phyloP scores from a whole-genome alignment of 192 early-diverging fungal genomes.

The Entophlyctis luteolus region DNA sequence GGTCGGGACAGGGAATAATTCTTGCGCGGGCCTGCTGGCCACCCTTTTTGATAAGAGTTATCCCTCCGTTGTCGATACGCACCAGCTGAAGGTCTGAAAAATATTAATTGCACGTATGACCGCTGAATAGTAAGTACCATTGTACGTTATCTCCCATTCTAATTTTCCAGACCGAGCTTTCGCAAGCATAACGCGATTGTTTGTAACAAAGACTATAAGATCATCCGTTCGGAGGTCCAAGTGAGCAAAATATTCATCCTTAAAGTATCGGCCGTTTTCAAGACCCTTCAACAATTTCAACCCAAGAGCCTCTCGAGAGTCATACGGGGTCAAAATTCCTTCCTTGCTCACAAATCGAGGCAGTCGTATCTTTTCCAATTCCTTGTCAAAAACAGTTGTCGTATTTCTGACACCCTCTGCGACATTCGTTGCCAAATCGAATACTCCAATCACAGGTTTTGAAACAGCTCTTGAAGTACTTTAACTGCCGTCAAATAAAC shows the following conservation, averaged over 20 bases:
- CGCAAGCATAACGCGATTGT: slow-evolving; percentile 70
- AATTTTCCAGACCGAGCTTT: slow-evolving; percentile 64
- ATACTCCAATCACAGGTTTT: slow-evolving; percentile 92
- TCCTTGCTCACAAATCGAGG: slow-evolving; percentile 84
- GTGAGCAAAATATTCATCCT: slow-evolving; percentile 84
- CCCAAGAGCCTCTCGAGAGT: slow-evolving; percentile 74
- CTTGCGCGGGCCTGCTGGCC: slow-evolving; percentile 28
- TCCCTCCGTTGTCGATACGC: slow-evolving; percentile 31
- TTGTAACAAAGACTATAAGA: slow-evolving; percentile 80
- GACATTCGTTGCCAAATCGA: slow-evolving; percentile 92
- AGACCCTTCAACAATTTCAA: slow-evolving; percentile 80
- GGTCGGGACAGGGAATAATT: slow-evolving; percentile 44
- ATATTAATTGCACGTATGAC: neutral
- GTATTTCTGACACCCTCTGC: slow-evolving; percentile 82
- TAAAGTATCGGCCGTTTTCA: slow-evolving; percentile 70
- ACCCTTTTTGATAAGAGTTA: slow-evolving; percentile 35
- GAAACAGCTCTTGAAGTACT: slow-evolving; percentile 85
- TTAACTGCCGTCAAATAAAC: slow-evolving; percentile 17
- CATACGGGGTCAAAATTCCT: slow-evolving; percentile 75
- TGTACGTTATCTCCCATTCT: slow-evolving; percentile 81
- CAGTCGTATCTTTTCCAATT: slow-evolving; percentile 76
- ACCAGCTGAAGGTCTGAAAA: slow-evolving; percentile 39
- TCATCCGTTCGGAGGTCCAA: slow-evolving; percentile 79
- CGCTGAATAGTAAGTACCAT: slow-evolving; percentile 29
- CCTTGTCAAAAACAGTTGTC: slow-evolving; percentile 80